These are phyloP conservation scores for Apiotrichum sp. DNA, from an alignment of 1,284 basidiomycete species.

Conservation along the genomic window DNA sequence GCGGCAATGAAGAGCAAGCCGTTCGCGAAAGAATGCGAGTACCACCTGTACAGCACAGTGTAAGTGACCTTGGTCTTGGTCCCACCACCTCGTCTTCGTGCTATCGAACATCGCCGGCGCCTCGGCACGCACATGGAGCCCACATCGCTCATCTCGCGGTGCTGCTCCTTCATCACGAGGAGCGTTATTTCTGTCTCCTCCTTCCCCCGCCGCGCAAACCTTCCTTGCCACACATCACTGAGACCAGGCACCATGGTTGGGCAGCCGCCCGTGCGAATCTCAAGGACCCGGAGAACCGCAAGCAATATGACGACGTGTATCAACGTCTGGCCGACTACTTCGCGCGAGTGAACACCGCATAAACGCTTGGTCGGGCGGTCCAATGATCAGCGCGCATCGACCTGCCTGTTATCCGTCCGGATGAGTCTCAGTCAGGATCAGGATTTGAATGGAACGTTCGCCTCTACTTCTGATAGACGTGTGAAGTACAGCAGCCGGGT, in stretches of 20 bases:
- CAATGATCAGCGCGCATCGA: not conserved
- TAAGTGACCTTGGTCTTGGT: slow-evolving; percentile 12
- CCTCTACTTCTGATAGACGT: not conserved
- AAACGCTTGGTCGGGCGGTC: not conserved
- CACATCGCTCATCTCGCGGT: no score
- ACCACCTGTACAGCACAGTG: slow-evolving; percentile 39
- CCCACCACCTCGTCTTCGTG: no score
- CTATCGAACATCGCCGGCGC: no score
- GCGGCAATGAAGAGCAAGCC: slow-evolving; percentile 22
- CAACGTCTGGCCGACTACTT: slow-evolving; percentile 54
- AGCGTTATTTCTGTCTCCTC: no score
- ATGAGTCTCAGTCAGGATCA: not conserved
- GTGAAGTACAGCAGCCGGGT: slow-evolving; percentile 16
- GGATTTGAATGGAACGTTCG: not conserved
- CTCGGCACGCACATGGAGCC: no score
- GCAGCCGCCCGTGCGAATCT: slow-evolving; percentile 65
- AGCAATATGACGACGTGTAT: slow-evolving; percentile 64
- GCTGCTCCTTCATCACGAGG: no score
- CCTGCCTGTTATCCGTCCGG: not conserved
- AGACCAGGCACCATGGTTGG: slow-evolving; percentile 61
- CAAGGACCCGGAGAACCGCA: slow-evolving; percentile 58
- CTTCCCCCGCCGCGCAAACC: no score
- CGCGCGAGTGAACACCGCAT: slow-evolving; percentile 7
- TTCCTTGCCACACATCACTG: not conserved
- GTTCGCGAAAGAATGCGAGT: slow-evolving; percentile 24